phyloP scores from a whole-genome alignment of 306 rosid species.

The Cucumis cinereus region DNA sequence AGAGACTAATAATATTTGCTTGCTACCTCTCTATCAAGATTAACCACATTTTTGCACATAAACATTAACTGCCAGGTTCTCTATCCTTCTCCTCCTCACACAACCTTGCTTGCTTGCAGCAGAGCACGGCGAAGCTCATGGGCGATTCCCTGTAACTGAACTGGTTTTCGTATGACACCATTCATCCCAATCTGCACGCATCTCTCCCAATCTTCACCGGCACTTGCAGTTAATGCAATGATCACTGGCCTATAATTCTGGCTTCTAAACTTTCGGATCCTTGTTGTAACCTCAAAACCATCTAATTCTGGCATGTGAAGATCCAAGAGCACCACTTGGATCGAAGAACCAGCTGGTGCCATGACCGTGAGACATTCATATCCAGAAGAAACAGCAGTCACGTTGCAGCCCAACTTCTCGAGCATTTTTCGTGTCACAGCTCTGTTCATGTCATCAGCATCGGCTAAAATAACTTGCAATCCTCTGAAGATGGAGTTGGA shows the following conservation, averaged over 20 bases:
- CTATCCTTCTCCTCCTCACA: constrained; percentile 2
- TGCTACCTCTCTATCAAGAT: not conserved
- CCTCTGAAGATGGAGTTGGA: constrained; percentile 67
- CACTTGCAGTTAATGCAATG: constrained; percentile 52
- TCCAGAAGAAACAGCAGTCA: constrained; percentile 68
- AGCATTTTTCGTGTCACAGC: constrained; percentile 75
- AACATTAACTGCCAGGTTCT: not conserved
- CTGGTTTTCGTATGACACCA: constrained; percentile 75
- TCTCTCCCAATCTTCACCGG: constrained; percentile 74
- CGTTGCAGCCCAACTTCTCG: constrained; percentile 79
- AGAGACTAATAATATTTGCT: not conserved
- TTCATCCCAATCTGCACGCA: constrained; percentile 73
- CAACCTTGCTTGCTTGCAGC: constrained; percentile 50
- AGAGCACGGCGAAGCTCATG: constrained; percentile 67
- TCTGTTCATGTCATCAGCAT: constrained; percentile 81
- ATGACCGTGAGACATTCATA: constrained; percentile 66
- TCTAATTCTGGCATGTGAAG: constrained; percentile 82
- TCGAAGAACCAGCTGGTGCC: constrained; percentile 48
- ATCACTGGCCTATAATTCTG: constrained; percentile 65
- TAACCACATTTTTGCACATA: not conserved
- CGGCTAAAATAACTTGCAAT: constrained; percentile 67
- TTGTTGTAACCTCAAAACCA: constrained; percentile 66
- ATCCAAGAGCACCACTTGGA: constrained; percentile 67
- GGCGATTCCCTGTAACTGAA: constrained; percentile 67
- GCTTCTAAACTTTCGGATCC: constrained; percentile 68